Conservation (phyloP, 306 rosid genomes). For the Trifolium dubium region DNA sequence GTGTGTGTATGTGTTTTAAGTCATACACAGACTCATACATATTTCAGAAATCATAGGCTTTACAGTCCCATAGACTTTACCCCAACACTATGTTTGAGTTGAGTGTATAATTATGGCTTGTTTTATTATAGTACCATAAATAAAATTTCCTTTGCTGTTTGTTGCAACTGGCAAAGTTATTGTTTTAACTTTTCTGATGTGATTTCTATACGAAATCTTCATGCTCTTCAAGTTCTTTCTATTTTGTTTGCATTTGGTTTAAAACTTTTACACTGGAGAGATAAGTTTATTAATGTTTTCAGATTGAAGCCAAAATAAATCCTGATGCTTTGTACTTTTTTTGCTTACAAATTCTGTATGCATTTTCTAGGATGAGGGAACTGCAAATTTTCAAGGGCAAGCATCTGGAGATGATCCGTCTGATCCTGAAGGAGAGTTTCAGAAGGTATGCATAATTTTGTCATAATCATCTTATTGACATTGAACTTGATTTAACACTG, state of each 20-base stretch:
- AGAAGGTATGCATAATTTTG: constrained; percentile 46
- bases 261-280: too few relatives aligned
- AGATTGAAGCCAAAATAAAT: constrained; percentile 8
- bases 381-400: constrained; percentile 54
- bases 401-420: constrained; percentile 53
- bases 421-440: constrained; percentile 51
- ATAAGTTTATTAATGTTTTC: neutral
- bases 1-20: too few relatives aligned
- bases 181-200: too few relatives aligned
- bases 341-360: constrained; percentile 10
- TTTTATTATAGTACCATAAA: too few relatives aligned
- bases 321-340: neutral
- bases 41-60: too few relatives aligned
- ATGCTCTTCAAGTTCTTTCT: constrained; percentile 1
- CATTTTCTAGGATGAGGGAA: constrained; percentile 59
- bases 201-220: neutral
- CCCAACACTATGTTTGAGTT: too few relatives aligned
- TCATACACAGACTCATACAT: too few relatives aligned
- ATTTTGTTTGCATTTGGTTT: constrained; percentile 13
- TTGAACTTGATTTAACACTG: constrained; percentile 3
- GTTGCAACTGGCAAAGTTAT: too few relatives aligned
- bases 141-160: too few relatives aligned
- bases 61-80: too few relatives aligned
- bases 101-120: too few relatives aligned
- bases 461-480: neutral